Conservation (phyloP, 192 early-diverging fungal genomes). For the Helicostylum pulchrum region DNA sequence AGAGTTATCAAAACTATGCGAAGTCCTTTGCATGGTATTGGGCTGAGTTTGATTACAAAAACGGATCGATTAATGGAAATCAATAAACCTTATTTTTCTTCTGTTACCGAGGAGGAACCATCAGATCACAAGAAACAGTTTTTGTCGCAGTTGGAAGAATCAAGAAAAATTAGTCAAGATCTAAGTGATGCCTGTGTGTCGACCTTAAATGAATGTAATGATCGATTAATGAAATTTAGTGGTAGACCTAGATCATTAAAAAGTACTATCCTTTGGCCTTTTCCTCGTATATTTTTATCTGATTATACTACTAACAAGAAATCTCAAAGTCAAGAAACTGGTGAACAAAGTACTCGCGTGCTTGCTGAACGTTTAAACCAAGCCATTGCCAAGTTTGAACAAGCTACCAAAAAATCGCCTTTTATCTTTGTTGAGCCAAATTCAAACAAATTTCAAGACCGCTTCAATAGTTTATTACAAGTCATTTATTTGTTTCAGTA, state of each 20-base stretch:
- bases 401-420: neutral
- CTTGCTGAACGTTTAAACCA: neutral
- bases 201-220: neutral
- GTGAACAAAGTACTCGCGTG: too few species aligned
- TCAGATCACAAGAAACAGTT: neutral
- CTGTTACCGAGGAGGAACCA: neutral
- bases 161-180: neutral
- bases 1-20: slow-evolving; percentile 25
- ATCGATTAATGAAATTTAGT: slow-evolving; percentile 6
- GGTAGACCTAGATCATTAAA: neutral
- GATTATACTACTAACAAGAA: neutral
- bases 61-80: neutral
- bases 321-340: neutral
- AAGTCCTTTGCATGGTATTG: slow-evolving; percentile 24
- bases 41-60: slow-evolving; percentile 22
- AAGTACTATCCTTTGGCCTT: slow-evolving; percentile 16
- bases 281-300: slow-evolving; percentile 9
- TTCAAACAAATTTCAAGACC: neutral
- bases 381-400: neutral
- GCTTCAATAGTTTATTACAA: neutral
- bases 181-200: slow-evolving; percentile 1
- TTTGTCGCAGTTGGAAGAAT: neutral
- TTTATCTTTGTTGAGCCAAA: neutral
- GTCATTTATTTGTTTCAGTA: slow-evolving; percentile 8
- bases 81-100: neutral